These are phyloP conservation scores for Xylaria intraflava DNA, from an alignment of 495 filamentous ascomycete genomes.

Conservation along the genomic window DNA sequence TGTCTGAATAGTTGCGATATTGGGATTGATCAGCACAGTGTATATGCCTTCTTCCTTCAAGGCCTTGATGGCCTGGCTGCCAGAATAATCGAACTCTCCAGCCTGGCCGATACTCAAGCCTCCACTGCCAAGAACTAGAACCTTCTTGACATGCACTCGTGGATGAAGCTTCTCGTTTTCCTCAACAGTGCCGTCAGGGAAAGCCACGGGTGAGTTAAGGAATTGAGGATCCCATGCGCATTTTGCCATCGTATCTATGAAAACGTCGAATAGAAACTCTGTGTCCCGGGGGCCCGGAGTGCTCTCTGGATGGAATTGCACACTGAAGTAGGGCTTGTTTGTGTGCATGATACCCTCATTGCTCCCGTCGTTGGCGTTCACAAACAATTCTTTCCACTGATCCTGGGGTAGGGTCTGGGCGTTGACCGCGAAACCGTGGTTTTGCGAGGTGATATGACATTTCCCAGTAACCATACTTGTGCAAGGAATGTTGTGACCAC, in stretches of 20 bases:
- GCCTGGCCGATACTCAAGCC: slow-evolving; percentile 95
- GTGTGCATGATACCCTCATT: slow-evolving; percentile 94
- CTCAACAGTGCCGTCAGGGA: slow-evolving; percentile 74
- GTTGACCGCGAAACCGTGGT: slow-evolving; percentile 93
- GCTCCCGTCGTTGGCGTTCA: slow-evolving; percentile 96
- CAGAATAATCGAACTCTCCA: slow-evolving; percentile 98
- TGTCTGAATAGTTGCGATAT: slow-evolving; percentile 98
- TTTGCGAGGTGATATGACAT: slow-evolving; percentile 98
- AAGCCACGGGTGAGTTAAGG: slow-evolving; percentile 63
- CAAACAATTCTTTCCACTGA: slow-evolving; percentile 87
- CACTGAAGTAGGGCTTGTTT: slow-evolving; percentile 86
- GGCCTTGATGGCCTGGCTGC: slow-evolving; percentile 89
- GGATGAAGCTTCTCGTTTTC: slow-evolving; percentile 73
- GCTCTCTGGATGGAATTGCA: slow-evolving; percentile 97
- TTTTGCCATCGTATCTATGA: slow-evolving; percentile 74
- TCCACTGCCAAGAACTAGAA: slow-evolving; percentile 86
- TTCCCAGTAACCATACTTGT: slow-evolving; percentile 88
- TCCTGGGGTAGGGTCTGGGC: slow-evolving; percentile 56
- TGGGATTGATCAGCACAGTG: slow-evolving; percentile 95
- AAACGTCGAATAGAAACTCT: slow-evolving; percentile 94
- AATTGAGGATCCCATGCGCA: slow-evolving; percentile 52
- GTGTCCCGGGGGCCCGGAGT: slow-evolving; percentile 94
- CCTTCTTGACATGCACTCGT: slow-evolving; percentile 81
- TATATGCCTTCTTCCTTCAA: slow-evolving; percentile 92
- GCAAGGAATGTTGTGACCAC: slow-evolving; percentile 97